These are phyloP conservation scores for Ophiostoma quercus DNA, from an alignment of 2,329 filamentous ascomycete genomes.

Conservation along the genomic window DNA sequence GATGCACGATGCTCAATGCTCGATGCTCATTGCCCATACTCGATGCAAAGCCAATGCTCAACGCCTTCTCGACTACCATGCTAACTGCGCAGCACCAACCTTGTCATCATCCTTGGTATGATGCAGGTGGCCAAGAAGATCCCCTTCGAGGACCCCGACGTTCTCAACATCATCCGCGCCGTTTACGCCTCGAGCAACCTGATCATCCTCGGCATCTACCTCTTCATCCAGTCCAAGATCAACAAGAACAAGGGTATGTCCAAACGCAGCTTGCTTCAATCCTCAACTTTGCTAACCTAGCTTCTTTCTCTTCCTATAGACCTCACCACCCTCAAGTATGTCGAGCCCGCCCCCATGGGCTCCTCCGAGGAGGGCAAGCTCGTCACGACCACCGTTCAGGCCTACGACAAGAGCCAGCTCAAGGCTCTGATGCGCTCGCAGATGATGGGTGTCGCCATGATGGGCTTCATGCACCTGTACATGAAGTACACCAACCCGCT, in stretches of 20 bases:
- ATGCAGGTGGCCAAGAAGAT: conserved; percentile 98
- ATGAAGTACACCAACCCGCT: conserved; percentile 99
- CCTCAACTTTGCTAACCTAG: not conserved
- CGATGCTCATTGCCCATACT: not conserved
- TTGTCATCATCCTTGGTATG: conserved; percentile 92
- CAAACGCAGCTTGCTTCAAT: too few relatives aligned
- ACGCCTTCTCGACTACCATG: not conserved
- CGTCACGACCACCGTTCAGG: conserved; percentile 91
- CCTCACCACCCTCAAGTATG: conserved; percentile 95
- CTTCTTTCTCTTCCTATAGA: conserved; percentile 42
- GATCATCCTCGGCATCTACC: conserved; percentile 77
- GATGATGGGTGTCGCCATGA: conserved; percentile 95
- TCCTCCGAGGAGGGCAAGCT: conserved; percentile 92
- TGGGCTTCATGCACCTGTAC: conserved; percentile 97
- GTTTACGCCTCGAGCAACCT: conserved; percentile 61
- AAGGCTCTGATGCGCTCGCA: conserved; percentile 81
- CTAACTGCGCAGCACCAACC: conserved; percentile 65
- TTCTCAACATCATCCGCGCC: conserved; percentile 53
- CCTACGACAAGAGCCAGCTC: conserved; percentile 86
- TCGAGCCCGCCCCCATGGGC: conserved; percentile 90
- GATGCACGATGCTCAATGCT: not conserved
- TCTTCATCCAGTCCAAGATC: conserved; percentile 79
- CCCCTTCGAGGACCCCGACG: conserved; percentile 76
- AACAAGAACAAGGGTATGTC: conserved; percentile 88
- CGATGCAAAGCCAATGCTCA: not conserved